Evolutionary conservation across 306 rosid species (phyloP), one percentile per base, ranked within the genome.

Genomic region (Geum urbanum): DNA sequence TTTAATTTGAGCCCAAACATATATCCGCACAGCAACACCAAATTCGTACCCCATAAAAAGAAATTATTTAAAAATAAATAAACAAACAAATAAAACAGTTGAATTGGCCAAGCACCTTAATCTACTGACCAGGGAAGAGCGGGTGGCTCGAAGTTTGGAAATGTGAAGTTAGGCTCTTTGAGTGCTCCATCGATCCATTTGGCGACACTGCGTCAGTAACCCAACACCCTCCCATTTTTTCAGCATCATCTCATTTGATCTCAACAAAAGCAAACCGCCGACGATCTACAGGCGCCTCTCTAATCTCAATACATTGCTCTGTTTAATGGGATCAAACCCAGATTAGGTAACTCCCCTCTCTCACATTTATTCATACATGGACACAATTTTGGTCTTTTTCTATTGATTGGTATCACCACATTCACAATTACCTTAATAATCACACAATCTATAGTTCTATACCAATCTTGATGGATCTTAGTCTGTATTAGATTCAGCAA

Each of bases 241-340:
- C 68, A 10, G 72, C 49, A 15, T 51, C 32, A 27, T 27, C 2
- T 68, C 39, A 52, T 49, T 59, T 13, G 47, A 71, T 12, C n/a
- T 47, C 54, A 59, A 48, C 43, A 15, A 11, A 37, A 60, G 35
- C 14, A 55, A 48, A 46, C 0, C 7, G 8, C 35, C 19, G 9
- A 35, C 69, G 11, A 35, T 49, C 60, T 62, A 10, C 32, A 27
- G 32, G 32, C 62, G 18, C 50, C 2, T n/a, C 9, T 13, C 4
- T 7, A 27, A 1, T 27, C 32, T n/a, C n/a, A n/a, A n/a, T 5
- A 43, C n/a, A 0, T 43, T 35, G 24, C 46, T 16, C 47, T 41
- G 63, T 11, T 67, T 41, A 15, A 7, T 32, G 65, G 5, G 66
- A 37, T 52, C 71, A 27, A 32, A 14, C 45, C 71, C 71, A 32